Percentiles rank a stretch among this genome's conserved stretches.
Evolutionary conservation across 1,284 basidiomycete genomes (phyloP).

Genomic region (Papiliotrema flavescens): DNA sequence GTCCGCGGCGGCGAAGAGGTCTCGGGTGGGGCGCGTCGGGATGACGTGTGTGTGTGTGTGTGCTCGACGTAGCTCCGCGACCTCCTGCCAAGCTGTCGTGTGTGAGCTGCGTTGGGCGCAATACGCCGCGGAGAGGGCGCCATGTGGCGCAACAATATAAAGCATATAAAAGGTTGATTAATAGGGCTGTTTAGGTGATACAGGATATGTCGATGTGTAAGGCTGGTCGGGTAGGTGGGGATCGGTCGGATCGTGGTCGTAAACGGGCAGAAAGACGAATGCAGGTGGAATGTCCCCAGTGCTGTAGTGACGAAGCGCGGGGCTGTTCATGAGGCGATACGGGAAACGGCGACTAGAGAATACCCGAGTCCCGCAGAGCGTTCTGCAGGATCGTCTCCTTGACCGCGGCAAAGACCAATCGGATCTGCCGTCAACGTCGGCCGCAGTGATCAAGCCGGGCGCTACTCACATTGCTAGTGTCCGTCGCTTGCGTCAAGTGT

Average conservation of each 20-base stretch:
- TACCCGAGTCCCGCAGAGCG: conserved; percentile 47
- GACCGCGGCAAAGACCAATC: conserved; percentile 91
- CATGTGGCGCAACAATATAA: background rate
- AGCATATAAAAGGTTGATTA: too few relatives aligned
- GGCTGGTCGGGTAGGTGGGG: background rate
- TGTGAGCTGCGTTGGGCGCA: background rate
- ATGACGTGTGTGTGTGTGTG: background rate
- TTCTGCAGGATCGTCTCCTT: conserved; percentile 93
- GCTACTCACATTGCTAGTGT: conserved; percentile 62
- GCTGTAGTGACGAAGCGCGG: background rate
- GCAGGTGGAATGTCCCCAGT: background rate
- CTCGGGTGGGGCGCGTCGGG: background rate
- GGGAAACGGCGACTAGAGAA: conserved; percentile 38
- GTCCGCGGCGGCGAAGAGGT: too few relatives aligned
- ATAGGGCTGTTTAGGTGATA: too few relatives aligned
- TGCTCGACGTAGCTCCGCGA: background rate
- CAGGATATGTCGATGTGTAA: background rate
- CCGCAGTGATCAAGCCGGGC: background rate
- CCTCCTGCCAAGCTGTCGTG: background rate
- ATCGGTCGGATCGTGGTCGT: background rate
- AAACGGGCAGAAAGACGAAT: background rate
- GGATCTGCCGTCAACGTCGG: conserved; percentile 51
- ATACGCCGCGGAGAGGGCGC: background rate
- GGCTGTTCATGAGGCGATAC: too few relatives aligned
- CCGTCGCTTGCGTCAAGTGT: conserved; percentile 64